Percentiles rank a stretch among this genome's conserved stretches.
Evolutionary conservation across 2,329 filamentous ascomycete genomes (phyloP).

Genomic region (Corynespora cassiicola): DNA sequence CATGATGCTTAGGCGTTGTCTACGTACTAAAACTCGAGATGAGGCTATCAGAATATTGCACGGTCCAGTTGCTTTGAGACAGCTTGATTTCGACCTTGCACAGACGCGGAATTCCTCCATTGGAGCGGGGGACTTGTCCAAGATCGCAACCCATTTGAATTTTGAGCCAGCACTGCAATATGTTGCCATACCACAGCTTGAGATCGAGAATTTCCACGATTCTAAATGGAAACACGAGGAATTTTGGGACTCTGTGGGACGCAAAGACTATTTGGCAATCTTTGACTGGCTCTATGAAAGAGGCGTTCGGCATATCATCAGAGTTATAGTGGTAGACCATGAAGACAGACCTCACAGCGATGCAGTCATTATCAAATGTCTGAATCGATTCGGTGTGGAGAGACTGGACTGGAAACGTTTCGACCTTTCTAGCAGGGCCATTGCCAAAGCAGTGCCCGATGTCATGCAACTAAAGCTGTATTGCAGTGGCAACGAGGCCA

Average conservation of each 20-base stretch:
- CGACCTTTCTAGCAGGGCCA: not conserved
- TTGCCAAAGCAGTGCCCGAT: not conserved
- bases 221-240: constrained; percentile 2
- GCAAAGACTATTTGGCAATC: constrained; percentile 2
- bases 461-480: constrained; percentile 2
- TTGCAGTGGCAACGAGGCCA: constrained; percentile 3
- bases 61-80: not conserved
- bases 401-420: constrained; percentile 1
- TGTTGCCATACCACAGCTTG: not conserved
- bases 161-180: constrained; percentile 3
- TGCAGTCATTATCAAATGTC: not conserved
- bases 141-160: not conserved
- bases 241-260: not conserved
- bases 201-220: constrained; percentile 1
- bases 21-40: not conserved
- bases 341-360: constrained; percentile 1
- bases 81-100: constrained; percentile 2
- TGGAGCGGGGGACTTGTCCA: not conserved
- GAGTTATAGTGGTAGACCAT: constrained; percentile 1
- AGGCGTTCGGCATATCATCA: constrained; percentile 1
- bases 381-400: constrained; percentile 1
- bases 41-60: constrained; percentile 3
- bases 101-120: not conserved
- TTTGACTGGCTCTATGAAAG: constrained; percentile 3
- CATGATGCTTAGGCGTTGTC: not conserved